Percentiles rank a stretch among this genome's conserved stretches.
phyloP scores from a whole-genome alignment of 176 grass and related monocot species.

The Zoysia japonica region DNA sequence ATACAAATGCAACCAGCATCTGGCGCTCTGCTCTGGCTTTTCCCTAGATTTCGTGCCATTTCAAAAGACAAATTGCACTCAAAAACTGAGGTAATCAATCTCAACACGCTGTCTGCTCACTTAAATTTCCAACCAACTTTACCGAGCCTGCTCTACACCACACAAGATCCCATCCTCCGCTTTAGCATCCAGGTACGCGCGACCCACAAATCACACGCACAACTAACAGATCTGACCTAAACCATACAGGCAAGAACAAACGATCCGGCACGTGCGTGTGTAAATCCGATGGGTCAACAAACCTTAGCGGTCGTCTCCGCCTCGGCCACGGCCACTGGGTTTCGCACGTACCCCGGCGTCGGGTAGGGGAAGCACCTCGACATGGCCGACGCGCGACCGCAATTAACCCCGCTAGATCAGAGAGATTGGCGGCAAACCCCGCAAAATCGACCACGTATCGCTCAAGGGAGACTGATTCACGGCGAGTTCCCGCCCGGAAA shows the following conservation, averaged over 20 bases:
- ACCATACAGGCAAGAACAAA: conserved; percentile 45
- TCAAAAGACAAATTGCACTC: no score
- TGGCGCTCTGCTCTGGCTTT: no score
- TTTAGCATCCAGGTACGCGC: conserved; percentile 27
- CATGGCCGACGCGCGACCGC: conserved; percentile 39
- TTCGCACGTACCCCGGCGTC: conserved; percentile 59
- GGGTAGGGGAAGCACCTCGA: conserved; percentile 68
- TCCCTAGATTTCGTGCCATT: no score
- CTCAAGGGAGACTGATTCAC: conserved; percentile 16
- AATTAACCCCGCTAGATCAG: conserved; percentile 19
- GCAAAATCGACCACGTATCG: conserved; percentile 33
- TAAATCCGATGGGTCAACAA: conserved; percentile 67
- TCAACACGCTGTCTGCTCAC: no score
- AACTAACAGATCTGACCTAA: conserved; percentile 50
- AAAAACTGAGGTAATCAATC: no score
- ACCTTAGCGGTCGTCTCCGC: conserved; percentile 59
- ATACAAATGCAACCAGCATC: not conserved
- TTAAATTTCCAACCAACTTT: not conserved
- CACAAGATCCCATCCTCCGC: not conserved
- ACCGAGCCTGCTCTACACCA: not conserved
- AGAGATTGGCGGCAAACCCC: not conserved
- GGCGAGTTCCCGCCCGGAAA: not conserved
- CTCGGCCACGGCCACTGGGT: conserved; percentile 50
- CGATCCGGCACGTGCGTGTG: conserved; percentile 61
- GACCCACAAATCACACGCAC: conserved; percentile 47